A percentile compares a stretch with the other conserved stretches of the same genome.
Evolutionary conservation across 2,329 filamentous ascomycete genomes (phyloP).

Genomic region (Gremmenia infestans): DNA sequence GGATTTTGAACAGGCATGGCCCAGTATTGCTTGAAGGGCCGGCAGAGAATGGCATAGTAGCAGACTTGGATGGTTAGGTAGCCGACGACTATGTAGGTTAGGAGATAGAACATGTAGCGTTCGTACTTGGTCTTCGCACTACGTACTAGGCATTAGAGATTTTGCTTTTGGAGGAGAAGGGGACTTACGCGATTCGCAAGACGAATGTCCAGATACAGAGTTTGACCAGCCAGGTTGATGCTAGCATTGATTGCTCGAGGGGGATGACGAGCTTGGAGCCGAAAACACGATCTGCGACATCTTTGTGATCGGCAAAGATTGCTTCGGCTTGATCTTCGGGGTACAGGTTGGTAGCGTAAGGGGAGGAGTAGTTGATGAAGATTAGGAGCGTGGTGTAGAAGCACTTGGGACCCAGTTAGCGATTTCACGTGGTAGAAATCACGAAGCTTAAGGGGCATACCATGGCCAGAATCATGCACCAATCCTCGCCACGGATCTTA

Average conservation of each 20-base stretch:
- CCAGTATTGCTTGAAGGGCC: conserved; percentile 53
- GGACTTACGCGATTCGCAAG: conserved; percentile 19
- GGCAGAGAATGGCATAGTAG: conserved; percentile 41
- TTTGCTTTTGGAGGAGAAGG: not conserved
- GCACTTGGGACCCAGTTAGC: conserved; percentile 22
- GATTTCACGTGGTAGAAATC: not conserved
- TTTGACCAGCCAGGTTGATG: conserved; percentile 48
- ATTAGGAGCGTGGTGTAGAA: conserved; percentile 33
- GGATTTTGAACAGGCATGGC: conserved; percentile 45
- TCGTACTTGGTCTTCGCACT: not conserved
- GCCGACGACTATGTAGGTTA: conserved; percentile 41
- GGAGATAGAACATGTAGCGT: conserved; percentile 30
- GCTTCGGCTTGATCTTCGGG: conserved; percentile 30
- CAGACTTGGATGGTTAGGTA: conserved; percentile 34
- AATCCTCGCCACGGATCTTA: conserved; percentile 31
- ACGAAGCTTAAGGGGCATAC: conserved; percentile 20
- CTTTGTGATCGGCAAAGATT: conserved; percentile 32
- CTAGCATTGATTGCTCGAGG: conserved; percentile 44
- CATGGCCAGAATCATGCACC: conserved; percentile 34
- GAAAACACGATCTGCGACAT: conserved; percentile 38
- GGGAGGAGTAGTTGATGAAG: conserved; percentile 34
- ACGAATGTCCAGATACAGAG: conserved; percentile 46
- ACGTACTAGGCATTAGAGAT: not conserved
- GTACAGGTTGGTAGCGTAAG: conserved; percentile 36
- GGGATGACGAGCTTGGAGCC: conserved; percentile 46